phyloP scores from a whole-genome alignment of 2,329 filamentous ascomycete genomes.

The Sporothrix mexicana region DNA sequence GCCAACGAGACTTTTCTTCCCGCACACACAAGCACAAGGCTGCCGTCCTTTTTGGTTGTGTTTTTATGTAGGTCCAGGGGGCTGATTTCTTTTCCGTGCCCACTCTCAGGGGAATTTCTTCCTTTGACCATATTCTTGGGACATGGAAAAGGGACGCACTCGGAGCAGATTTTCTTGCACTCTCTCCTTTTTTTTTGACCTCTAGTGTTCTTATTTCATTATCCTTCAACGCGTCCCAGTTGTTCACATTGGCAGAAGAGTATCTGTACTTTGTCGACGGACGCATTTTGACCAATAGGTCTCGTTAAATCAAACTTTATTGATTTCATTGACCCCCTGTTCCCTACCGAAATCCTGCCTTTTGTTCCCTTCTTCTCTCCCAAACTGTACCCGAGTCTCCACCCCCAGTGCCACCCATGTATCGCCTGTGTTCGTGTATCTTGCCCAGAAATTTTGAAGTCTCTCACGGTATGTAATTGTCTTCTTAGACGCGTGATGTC shows the following conservation, averaged over 20 bases:
- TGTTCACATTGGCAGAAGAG: no score
- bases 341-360: neutral
- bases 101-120: constrained; percentile 1
- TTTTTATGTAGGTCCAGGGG: constrained; percentile 8
- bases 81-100: constrained; percentile 14
- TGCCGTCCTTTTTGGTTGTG: neutral
- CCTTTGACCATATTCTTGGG: constrained; percentile 12
- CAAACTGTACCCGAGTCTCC: neutral
- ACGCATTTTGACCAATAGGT: neutral
- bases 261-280: no score
- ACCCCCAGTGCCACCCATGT: constrained; percentile 9
- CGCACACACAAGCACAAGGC: neutral
- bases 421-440: neutral
- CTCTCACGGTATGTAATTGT: neutral
- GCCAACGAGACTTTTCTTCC: constrained; percentile 4
- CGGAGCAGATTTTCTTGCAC: neutral
- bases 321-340: constrained; percentile 2
- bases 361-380: neutral
- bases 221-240: neutral
- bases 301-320: constrained; percentile 18
- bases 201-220: neutral
- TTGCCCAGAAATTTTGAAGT: neutral
- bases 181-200: neutral
- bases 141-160: neutral
- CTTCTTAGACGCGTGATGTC: neutral